Conservation (phyloP, 345 rosid species). For the Rhodomyrtus tomentosa region DNA sequence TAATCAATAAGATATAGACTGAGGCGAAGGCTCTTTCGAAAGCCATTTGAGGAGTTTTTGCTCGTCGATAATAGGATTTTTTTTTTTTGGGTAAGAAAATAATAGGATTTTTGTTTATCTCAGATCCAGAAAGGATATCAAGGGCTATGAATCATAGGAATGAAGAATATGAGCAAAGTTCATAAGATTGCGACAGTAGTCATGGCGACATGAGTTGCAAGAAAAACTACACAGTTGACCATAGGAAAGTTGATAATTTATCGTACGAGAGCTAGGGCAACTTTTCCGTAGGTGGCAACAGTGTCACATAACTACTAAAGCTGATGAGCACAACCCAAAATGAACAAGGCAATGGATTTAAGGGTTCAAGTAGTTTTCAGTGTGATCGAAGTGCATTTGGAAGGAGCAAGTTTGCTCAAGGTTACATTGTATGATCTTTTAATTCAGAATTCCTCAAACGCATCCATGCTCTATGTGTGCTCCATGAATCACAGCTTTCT, state of each 20-base stretch:
- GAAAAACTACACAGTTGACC: background rate
- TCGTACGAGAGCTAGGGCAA: background rate
- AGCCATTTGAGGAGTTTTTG: background rate
- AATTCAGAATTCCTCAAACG: background rate
- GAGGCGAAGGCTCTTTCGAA: background rate
- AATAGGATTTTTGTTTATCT: background rate
- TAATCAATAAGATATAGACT: background rate
- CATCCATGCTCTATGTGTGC: background rate
- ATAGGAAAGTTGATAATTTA: background rate
- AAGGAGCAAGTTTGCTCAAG: background rate
- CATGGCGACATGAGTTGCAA: background rate
- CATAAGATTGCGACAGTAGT: background rate
- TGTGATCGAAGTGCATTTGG: background rate
- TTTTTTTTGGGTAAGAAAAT: too few species aligned
- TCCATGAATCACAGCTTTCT: slow-evolving; percentile 4
- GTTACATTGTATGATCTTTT: background rate
- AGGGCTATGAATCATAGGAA: background rate
- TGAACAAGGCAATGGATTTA: background rate
- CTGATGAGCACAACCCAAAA: background rate
- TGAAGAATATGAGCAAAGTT: background rate
- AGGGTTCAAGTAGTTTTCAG: background rate
- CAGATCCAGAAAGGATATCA: background rate
- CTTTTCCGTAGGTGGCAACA: background rate
- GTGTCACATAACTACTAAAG: background rate
- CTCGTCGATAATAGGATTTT: background rate